Base-by-base conservation (phyloP, 306 rosid species). In the Prosopis cineraria region DNA sequence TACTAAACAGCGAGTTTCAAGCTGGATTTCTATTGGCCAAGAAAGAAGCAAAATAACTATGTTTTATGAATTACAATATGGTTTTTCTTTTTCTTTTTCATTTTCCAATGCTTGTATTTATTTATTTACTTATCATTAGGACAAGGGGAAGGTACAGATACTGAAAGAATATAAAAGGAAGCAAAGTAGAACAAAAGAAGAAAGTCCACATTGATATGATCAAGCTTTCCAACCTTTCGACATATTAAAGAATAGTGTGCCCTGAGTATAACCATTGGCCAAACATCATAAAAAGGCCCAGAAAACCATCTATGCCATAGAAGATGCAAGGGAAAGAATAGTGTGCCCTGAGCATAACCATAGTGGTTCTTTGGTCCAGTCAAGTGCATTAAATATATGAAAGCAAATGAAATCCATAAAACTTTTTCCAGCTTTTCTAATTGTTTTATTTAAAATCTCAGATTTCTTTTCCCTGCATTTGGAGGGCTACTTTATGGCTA, bases 401-500 rank as follows among this genome's bases (percentile, higher is more conserved):
- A 71, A 71, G 33, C 19, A 71, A 5, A 10, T 50, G 27, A 71
- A 33, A 50, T 20, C 43, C 29, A 47, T 3, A 34, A 52, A 71
- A 48, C 31, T 67, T 50, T 29, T 48, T 24, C 62, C 31, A 22
- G 62, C 62, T 4, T 45, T 58, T 40, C 34, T 27, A 59, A 58
- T 17, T 20, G 4, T 58, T 29, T 24, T 67, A 40, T 52, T 50
- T 36, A 37, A 45, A 70, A 72, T 85, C 41, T 76, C 87, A 90
- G 94, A 7, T 90, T 90, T 83, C 39, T 90, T 6, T 90, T 90
- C 83, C 94, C 92, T 0, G 94, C 94, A 66, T 78, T 90, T 10
- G 94, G 90, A 40, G 94, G 92, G 43, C 85, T 88, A 41, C 85
- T 88, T 11, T 90, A 80, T 82, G 94, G 94, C 72, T 90, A 90